Evolutionary conservation across 2,329 filamentous ascomycete species (phyloP), one percentile per base, ranked within the genome.

Genomic region (Trichocomaceae sp.): DNA sequence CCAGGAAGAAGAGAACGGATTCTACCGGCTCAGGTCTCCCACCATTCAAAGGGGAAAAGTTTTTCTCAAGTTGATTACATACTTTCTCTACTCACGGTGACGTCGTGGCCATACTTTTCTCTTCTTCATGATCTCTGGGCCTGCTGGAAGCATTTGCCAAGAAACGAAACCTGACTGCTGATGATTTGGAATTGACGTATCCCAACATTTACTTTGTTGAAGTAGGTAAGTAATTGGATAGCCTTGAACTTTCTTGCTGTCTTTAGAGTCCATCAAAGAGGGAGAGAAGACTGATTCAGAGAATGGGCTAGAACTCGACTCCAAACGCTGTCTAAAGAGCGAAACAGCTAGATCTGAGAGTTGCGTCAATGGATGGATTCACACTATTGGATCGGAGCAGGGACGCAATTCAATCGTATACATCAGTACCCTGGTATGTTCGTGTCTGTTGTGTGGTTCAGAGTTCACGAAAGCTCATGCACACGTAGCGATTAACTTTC

Each of bases 351-450:
- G 10, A 26, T n/a, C 19, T 15, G 47, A 19, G 13, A 20, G 13
- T 33, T 12, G 29, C 6, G 7, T 33, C 7, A 9, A 33, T 33
- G 2, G 29, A 19, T 33, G 6, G 19, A 22, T 23, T 23, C 13
- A 33, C 19, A 23, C 33, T 26, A 56, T 17, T 56, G 54, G 54
- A 12, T 22, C 54, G 54, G 54, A 56, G 37, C 29, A 52, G 39
- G 15, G 17, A 35, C 45, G 39, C 44, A 45, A 45, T 29, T 50
- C n/a, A 35, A 49, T 17, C 5, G 8, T 8, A 20, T 35, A 29
- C 8, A 47, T 13, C 12, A 37, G 44, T 52, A 37, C 49, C n/a
- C 35, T 46, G 45, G 48, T 12, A 17, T 41, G 7, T 12, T 42
- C 26, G 10, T 29, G 26, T 29, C 7, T 26, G 23, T 26, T 26